These are phyloP conservation scores for Hymenoscyphus occultus DNA, from an alignment of 2,329 filamentous ascomycete genomes.

Conservation along the genomic window DNA sequence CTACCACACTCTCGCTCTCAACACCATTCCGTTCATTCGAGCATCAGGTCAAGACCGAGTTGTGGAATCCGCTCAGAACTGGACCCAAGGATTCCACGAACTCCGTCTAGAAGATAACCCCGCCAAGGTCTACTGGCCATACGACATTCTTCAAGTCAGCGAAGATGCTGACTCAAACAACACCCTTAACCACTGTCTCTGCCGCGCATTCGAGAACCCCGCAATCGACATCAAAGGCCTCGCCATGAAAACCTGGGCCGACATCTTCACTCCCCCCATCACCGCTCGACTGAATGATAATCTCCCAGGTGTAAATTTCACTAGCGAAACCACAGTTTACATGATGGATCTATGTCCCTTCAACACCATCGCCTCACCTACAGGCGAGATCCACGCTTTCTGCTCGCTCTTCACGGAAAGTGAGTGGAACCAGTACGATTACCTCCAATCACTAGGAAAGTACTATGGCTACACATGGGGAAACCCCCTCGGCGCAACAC, in stretches of 20 bases:
- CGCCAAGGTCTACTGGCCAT: conserved; percentile 42
- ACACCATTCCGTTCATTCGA: conserved; percentile 67
- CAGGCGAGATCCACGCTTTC: conserved; percentile 62
- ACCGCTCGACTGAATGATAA: conserved; percentile 65
- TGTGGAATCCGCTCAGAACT: conserved; percentile 70
- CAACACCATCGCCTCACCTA: conserved; percentile 64
- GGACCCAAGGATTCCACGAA: conserved; percentile 68
- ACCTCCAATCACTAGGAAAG: conserved; percentile 75
- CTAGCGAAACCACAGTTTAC: conserved; percentile 58
- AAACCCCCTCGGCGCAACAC: conserved; percentile 75
- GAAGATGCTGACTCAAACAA: conserved; percentile 71
- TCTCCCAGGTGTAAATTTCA: conserved; percentile 66
- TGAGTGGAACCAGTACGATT: conserved; percentile 80
- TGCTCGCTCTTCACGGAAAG: conserved; percentile 69
- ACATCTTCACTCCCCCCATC: conserved; percentile 65
- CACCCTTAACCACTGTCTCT: conserved; percentile 73
- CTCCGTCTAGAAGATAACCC: conserved; percentile 41
- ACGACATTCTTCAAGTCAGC: conserved; percentile 63
- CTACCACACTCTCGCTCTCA: conserved; percentile 61
- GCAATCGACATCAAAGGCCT: conserved; percentile 46
- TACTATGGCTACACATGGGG: conserved; percentile 80
- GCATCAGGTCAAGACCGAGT: conserved; percentile 68
- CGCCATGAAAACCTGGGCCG: conserved; percentile 56
- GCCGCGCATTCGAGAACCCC: conserved; percentile 63
- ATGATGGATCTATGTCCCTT: conserved; percentile 92